Conservation (phyloP, 2,329 filamentous ascomycete genomes). For the Fusarium verrucosum region DNA sequence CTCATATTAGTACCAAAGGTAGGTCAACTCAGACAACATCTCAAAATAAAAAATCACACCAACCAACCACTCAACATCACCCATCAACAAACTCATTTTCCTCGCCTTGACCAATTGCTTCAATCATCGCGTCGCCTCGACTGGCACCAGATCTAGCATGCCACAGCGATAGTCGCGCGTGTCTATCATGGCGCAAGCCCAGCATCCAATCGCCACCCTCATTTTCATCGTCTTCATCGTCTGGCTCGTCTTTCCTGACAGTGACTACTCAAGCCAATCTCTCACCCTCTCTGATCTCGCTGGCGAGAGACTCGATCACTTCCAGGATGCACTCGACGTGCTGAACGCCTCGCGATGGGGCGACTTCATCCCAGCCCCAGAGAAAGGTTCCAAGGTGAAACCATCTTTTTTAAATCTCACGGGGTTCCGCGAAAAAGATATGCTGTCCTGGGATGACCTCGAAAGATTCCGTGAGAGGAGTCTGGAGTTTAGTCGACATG, state of each 20-base stretch:
- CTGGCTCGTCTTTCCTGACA: slow-evolving; percentile 52
- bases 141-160: slow-evolving; percentile 35
- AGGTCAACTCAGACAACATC: slow-evolving; percentile 7
- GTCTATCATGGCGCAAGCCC: slow-evolving; percentile 58
- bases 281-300: slow-evolving; percentile 50
- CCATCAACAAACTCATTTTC: background rate
- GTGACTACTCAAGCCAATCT: slow-evolving; percentile 48
- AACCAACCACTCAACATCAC: background rate
- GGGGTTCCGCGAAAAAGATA: slow-evolving; percentile 78
- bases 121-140: slow-evolving; percentile 8
- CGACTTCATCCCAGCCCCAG: slow-evolving; percentile 62
- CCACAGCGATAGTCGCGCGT: slow-evolving; percentile 36
- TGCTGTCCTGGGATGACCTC: slow-evolving; percentile 81
- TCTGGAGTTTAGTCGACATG: slow-evolving; percentile 66
- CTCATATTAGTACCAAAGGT: too few species aligned
- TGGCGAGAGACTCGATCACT: slow-evolving; percentile 59
- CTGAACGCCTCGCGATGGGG: slow-evolving; percentile 68
- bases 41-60: background rate
- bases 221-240: slow-evolving; percentile 50
- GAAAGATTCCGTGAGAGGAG: slow-evolving; percentile 71
- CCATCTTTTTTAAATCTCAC: slow-evolving; percentile 74
- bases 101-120: background rate
- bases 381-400: slow-evolving; percentile 43
- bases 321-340: slow-evolving; percentile 61
- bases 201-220: slow-evolving; percentile 51